Percentiles rank a stretch among this genome's conserved stretches.
phyloP scores from a whole-genome alignment of 768 basidiomycete genomes.

The Auriculariales sp. region DNA sequence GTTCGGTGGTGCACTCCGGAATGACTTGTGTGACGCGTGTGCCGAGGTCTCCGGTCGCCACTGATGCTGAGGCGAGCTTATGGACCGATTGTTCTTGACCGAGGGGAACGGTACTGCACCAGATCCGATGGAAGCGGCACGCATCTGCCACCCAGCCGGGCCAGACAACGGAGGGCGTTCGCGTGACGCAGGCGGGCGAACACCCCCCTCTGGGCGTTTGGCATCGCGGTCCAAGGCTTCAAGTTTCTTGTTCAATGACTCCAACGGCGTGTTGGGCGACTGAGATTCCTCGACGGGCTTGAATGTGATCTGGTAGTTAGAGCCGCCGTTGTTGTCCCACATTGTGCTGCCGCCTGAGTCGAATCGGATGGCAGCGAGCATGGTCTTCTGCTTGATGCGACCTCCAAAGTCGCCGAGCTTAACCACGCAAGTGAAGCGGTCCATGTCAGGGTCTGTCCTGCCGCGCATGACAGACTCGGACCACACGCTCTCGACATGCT shows the following conservation, averaged over 20 bases:
- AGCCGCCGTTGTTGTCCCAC: slow-evolving; percentile 82
- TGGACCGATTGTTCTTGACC: too few relatives aligned
- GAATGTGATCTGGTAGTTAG: slow-evolving; percentile 71
- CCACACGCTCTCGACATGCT: slow-evolving; percentile 36
- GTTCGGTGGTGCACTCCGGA: neutral
- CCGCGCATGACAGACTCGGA: neutral
- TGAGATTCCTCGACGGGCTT: neutral
- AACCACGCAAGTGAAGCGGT: slow-evolving; percentile 66
- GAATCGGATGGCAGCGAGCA: slow-evolving; percentile 68
- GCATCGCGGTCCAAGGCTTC: neutral
- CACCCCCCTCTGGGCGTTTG: neutral
- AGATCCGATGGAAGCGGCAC: too few relatives aligned
- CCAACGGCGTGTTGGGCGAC: too few relatives aligned
- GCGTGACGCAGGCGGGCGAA: too few relatives aligned
- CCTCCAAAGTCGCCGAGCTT: slow-evolving; percentile 64
- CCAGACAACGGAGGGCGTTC: too few relatives aligned
- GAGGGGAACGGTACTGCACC: neutral
- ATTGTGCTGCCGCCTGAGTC: slow-evolving; percentile 41
- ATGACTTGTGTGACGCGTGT: too few relatives aligned
- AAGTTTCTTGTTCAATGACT: too few relatives aligned
- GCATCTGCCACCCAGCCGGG: too few relatives aligned
- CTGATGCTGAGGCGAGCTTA: too few relatives aligned
- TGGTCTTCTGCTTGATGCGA: slow-evolving; percentile 67
- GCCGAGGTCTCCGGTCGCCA: neutral
- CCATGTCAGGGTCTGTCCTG: slow-evolving; percentile 14